Percentiles rank a stretch among this genome's conserved stretches.
Evolutionary conservation across 2,329 filamentous ascomycete genomes (phyloP).

Genomic region (Botrytis pseudocinerea): DNA sequence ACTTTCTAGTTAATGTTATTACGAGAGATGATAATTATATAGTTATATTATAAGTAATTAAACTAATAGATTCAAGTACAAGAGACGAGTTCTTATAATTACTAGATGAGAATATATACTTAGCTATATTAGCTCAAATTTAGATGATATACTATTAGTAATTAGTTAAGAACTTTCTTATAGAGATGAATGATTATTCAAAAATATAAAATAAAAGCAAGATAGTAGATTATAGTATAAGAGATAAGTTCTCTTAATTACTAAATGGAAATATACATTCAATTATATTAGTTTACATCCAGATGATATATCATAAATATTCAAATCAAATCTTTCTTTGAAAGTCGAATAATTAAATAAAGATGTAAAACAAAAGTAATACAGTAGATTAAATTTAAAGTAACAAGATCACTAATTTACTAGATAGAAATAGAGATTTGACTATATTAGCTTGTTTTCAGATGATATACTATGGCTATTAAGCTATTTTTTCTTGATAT

Average conservation of each 20-base stretch:
- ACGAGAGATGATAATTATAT: too few species aligned
- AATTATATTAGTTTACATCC: too few species aligned
- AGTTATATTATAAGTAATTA: not conserved
- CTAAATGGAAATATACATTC: too few species aligned
- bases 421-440: not conserved
- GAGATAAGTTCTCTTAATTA: not conserved
- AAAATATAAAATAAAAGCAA: not conserved
- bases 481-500: rapidly evolving
- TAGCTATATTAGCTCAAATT: rapidly evolving
- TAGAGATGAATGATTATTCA: not conserved
- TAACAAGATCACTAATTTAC: not conserved
- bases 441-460: not conserved
- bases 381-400: too few species aligned
- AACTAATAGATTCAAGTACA: rapidly evolving
- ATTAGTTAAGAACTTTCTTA: too few species aligned
- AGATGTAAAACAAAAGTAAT: too few species aligned
- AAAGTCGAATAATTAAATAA: too few species aligned
- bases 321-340: too few species aligned
- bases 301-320: too few species aligned
- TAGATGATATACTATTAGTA: not conserved
- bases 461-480: not conserved
- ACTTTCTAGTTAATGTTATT: too few species aligned
- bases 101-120: not conserved
- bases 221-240: not conserved
- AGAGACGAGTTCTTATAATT: not conserved